These are phyloP conservation scores for Immersiporthe knoxdaviesiana DNA, from an alignment of 2,329 filamentous ascomycete species.

Conservation along the genomic window DNA sequence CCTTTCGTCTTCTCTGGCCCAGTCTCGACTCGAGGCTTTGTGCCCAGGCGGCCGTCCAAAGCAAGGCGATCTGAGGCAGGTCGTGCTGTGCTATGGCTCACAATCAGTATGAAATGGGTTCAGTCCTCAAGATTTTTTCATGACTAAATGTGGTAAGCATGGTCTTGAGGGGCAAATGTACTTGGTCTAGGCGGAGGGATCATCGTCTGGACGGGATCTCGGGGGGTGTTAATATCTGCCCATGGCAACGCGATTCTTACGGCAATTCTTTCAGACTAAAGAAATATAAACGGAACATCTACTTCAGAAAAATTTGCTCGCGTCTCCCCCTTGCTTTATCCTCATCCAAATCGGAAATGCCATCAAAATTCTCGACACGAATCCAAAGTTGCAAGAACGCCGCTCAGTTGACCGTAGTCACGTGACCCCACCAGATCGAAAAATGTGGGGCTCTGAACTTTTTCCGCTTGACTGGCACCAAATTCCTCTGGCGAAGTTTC, in stretches of 20 bases:
- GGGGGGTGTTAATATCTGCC: not conserved
- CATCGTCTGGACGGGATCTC: not conserved
- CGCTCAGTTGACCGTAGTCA: not conserved
- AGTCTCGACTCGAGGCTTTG: not conserved
- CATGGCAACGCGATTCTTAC: not conserved
- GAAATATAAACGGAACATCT: not conserved
- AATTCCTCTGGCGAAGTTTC: not conserved
- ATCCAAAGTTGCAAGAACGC: not conserved
- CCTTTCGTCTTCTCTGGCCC: not conserved
- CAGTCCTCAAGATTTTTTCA: not conserved
- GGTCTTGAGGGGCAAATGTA: not conserved
- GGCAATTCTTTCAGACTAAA: not conserved
- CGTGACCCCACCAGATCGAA: conserved; percentile 10
- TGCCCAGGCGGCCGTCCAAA: not conserved
- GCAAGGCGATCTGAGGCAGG: not conserved
- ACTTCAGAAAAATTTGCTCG: not conserved
- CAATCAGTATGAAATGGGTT: not conserved
- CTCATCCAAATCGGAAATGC: not conserved
- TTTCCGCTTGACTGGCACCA: not conserved
- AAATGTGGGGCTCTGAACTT: conserved; percentile 9
- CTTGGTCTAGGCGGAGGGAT: not conserved
- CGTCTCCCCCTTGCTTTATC: not conserved
- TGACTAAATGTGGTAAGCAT: not conserved
- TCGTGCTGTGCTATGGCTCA: not conserved
- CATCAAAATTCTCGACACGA: not conserved